phyloP scores from a whole-genome alignment of 1,284 basidiomycete genomes.

The Cryptococcus amylolentus region DNA sequence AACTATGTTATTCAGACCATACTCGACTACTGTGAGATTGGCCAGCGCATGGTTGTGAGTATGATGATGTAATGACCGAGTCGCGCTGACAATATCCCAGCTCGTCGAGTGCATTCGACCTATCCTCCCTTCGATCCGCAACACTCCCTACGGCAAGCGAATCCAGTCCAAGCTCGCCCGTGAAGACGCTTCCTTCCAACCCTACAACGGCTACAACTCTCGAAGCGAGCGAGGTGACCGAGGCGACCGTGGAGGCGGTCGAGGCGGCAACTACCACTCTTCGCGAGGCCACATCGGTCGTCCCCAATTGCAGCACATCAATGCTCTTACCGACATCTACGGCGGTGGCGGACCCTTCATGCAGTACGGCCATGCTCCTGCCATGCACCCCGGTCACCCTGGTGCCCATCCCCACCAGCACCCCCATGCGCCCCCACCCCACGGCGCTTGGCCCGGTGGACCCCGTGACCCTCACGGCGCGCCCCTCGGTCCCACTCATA shows the following conservation, averaged over 20 bases:
- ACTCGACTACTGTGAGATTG: conserved; percentile 87
- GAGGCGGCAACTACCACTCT: conserved; percentile 43
- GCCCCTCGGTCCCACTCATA: conserved; percentile 31
- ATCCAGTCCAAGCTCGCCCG: conserved; percentile 96
- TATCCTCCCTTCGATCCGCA: conserved; percentile 91
- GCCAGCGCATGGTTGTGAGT: conserved; percentile 64
- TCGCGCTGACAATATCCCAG: conserved; percentile 25
- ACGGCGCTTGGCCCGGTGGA: not conserved
- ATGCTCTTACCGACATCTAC: conserved; percentile 50
- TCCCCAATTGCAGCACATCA: conserved; percentile 50
- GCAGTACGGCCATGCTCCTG: conserved; percentile 23
- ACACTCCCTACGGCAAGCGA: conserved; percentile 95
- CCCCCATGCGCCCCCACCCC: conserved; percentile 1
- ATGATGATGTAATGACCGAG: conserved; percentile 29
- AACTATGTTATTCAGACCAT: conserved; percentile 96
- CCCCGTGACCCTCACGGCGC: not conserved
- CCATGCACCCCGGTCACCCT: conserved; percentile 7
- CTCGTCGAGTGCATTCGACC: conserved; percentile 94
- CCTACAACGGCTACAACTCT: conserved; percentile 48
- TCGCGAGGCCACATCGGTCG: conserved; percentile 42
- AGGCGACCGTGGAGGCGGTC: conserved; percentile 33
- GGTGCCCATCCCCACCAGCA: conserved; percentile 8
- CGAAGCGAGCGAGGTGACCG: no score
- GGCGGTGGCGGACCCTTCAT: conserved; percentile 44
- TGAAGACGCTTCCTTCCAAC: conserved; percentile 64